Base-by-base conservation (phyloP, 169 alveolate genomes). In the Plasmodium vinckei region DNA sequence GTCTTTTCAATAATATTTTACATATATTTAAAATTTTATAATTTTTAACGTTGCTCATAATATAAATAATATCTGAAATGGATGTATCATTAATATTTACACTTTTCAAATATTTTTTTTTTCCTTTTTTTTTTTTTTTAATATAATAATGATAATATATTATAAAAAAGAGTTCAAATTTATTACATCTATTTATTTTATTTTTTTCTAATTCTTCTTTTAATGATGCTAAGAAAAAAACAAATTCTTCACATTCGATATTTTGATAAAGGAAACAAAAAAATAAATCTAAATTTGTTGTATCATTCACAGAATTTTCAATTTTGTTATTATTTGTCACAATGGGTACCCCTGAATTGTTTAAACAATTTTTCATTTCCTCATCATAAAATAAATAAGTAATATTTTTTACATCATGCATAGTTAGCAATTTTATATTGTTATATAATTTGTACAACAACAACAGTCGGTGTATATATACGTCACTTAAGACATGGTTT, bases 221-320 rank as follows among this genome's bases (percentile, higher is more conserved):
- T 44, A 63, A 57, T 9, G 69, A 15, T 9, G 15, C 5, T n/a
- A 77, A 27, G 64, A 63, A 59, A 51, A n/a, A 17, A 68, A 25
- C 63, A 54, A 77, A 77, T 19, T 42, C 25, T 25, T 23, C 27
- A 1, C 27, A 19, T 44, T 23, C 21, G 6, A 64, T 64, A 51
- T 77, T 77, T 59, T 27, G 9, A 64, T 77, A 77, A 13, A 68
- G 56, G n/a, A 47, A 77, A 64, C 63, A 1, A 53, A 47, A 77
- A 33, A 77, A 77, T 5, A 1, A 1, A 54, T 56, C 65, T 12
- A 56, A 72, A 5, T 57, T 9, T 19, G 12, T 17, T 33, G 17
- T 63, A 4, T 25, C 2, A 5, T 2, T 7, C 1, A 13, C 7
- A 2, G 0, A 1, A 2, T 15, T 19, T 13, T 9, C 19, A 17